Evolutionary conservation across 73 alveolate species (phyloP).

Genomic region (Uronychia setigera): DNA sequence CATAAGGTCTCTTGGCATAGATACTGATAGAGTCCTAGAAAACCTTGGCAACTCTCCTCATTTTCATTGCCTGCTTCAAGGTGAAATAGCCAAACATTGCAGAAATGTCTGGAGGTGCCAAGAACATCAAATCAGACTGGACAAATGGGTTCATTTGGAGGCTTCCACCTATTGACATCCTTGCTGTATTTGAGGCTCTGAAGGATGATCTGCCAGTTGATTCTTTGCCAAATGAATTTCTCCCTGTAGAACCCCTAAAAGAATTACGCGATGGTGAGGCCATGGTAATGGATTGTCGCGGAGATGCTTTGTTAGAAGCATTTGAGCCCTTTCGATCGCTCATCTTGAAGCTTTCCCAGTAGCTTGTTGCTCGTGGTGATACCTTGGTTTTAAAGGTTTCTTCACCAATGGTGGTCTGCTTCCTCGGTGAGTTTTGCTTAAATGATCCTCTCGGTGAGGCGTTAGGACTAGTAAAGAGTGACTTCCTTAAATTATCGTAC

Average conservation of each 20-base stretch:
- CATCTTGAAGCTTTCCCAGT: no score
- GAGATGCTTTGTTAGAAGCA: no score
- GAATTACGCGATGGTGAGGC: no score
- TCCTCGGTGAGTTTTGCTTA: neutral
- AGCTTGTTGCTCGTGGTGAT: no score
- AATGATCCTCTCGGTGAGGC: neutral
- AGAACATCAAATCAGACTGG: neutral
- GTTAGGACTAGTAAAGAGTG: neutral
- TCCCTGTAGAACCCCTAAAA: neutral
- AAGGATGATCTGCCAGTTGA: no score
- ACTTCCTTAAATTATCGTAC: no score
- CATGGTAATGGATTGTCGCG: no score
- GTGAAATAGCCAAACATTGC: neutral
- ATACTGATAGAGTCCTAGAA: neutral
- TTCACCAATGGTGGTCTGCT: no score
- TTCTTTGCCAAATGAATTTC: neutral
- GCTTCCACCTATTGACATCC: neutral
- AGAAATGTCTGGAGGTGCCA: neutral
- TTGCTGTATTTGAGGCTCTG: neutral
- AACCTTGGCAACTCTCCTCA: neutral
- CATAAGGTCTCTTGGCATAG: neutral
- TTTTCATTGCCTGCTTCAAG: neutral
- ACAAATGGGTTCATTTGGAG: neutral
- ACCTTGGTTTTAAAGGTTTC: no score
- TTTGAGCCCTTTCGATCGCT: no score